A percentile compares a stretch with the other conserved stretches of the same genome.
Evolutionary conservation across 2,329 filamentous ascomycete genomes (phyloP).

Genomic region (Pseudogymnoascus sp.): DNA sequence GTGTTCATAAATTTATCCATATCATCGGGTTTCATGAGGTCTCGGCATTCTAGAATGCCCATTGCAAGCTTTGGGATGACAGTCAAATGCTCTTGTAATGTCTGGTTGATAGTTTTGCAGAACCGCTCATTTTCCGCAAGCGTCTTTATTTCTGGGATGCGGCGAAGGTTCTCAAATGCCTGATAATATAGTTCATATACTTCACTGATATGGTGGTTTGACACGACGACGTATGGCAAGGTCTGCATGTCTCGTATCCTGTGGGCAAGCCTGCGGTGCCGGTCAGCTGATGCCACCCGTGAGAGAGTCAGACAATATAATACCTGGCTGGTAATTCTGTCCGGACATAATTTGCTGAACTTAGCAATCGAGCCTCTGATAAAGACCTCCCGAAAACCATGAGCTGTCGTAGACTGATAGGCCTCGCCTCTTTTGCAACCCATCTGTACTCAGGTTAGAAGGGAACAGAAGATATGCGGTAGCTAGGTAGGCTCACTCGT

Average conservation of each 20-base stretch:
- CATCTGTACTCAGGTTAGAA: slow-evolving; percentile 50
- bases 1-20: slow-evolving; percentile 95
- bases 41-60: slow-evolving; percentile 85
- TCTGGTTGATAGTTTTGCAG: slow-evolving; percentile 72
- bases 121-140: slow-evolving; percentile 85
- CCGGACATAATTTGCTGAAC: slow-evolving; percentile 95
- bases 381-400: slow-evolving; percentile 95
- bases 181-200: slow-evolving; percentile 96
- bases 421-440: slow-evolving; percentile 84
- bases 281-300: not conserved
- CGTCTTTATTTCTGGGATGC: slow-evolving; percentile 73
- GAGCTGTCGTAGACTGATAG: slow-evolving; percentile 92
- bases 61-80: slow-evolving; percentile 93
- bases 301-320: not conserved
- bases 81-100: slow-evolving; percentile 77
- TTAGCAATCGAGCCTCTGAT: slow-evolving; percentile 81
- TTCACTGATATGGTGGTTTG: slow-evolving; percentile 87
- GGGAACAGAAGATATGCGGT: not conserved
- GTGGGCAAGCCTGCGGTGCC: slow-evolving; percentile 65
- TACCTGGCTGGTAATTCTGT: slow-evolving; percentile 83
- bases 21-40: slow-evolving; percentile 69
- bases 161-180: slow-evolving; percentile 88
- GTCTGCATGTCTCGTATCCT: slow-evolving; percentile 96
- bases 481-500: slow-evolving; percentile 46
- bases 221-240: slow-evolving; percentile 88